A percentile compares a stretch with the other conserved stretches of the same genome.
Conservation (phyloP, 1,139 yeast species). For the Lodderomyces parapsilosis region DNA sequence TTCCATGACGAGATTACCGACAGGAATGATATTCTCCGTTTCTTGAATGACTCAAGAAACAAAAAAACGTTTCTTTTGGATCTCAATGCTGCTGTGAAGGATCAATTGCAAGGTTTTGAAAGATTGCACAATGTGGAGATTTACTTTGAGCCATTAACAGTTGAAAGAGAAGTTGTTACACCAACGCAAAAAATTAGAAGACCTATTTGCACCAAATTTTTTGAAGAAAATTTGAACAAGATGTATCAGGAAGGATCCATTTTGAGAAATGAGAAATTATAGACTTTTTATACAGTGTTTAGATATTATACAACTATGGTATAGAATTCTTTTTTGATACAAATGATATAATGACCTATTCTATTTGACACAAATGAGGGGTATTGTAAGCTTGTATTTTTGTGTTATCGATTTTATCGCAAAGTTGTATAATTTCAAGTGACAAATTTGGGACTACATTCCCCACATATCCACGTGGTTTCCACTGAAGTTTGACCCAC, state of each 20-base stretch:
- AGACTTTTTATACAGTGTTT: too few species aligned
- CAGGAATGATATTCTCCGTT: constrained; percentile 25
- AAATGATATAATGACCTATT: too few species aligned
- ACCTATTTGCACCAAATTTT: constrained; percentile 53
- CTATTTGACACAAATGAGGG: too few species aligned
- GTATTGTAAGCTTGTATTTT: too few species aligned
- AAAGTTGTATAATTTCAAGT: too few species aligned
- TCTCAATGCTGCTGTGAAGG: constrained; percentile 25
- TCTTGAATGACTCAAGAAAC: constrained; percentile 27
- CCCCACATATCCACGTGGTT: too few species aligned
- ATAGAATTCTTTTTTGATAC: too few species aligned
- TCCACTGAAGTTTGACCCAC: too few species aligned
- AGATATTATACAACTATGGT: too few species aligned
- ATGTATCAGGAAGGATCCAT: constrained; percentile 61
- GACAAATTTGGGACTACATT: too few species aligned
- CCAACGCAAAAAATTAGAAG: constrained; percentile 78
- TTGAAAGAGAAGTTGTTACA: constrained; percentile 64
- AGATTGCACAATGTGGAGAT: constrained; percentile 59
- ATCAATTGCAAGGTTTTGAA: constrained; percentile 51
- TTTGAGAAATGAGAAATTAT: constrained; percentile 12
- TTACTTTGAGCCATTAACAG: constrained; percentile 64
- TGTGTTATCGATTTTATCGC: too few species aligned
- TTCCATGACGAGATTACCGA: constrained; percentile 17
- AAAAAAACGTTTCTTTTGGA: constrained; percentile 27
- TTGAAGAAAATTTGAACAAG: constrained; percentile 42